Conservation (phyloP, 345 rosid genomes). For the Balakata baccata region DNA sequence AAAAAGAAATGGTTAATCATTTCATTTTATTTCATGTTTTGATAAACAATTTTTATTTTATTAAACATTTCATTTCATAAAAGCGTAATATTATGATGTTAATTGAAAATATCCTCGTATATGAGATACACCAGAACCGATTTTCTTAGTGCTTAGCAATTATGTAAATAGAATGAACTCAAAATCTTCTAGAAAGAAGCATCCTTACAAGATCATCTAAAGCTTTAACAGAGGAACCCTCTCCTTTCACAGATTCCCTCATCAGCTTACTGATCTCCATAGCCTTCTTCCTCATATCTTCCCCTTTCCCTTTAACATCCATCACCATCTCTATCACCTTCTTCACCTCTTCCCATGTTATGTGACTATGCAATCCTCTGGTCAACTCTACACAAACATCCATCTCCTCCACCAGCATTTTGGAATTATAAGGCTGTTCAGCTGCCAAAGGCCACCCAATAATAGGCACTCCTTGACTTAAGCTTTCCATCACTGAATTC, state of each 20-base stretch:
- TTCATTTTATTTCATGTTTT: too few relatives aligned
- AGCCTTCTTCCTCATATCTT: constrained; percentile 43
- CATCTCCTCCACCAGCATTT: constrained; percentile 56
- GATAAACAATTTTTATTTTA: too few relatives aligned
- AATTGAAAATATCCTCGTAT: too few relatives aligned
- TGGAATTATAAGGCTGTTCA: constrained; percentile 45
- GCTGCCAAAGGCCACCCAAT: constrained; percentile 60
- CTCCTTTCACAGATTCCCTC: constrained; percentile 25
- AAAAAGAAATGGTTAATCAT: too few relatives aligned
- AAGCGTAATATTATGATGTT: too few relatives aligned
- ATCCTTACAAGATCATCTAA: constrained; percentile 32
- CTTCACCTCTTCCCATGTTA: constrained; percentile 28
- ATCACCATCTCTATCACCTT: constrained; percentile 34
- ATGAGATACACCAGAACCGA: too few relatives aligned
- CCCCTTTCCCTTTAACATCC: too few relatives aligned
- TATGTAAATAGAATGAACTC: neutral
- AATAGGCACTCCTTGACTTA: constrained; percentile 48
- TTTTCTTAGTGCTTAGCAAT: too few relatives aligned
- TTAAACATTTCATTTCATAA: too few relatives aligned
- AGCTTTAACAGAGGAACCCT: constrained; percentile 38
- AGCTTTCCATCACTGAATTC: constrained; percentile 55
- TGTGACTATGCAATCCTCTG: constrained; percentile 26
- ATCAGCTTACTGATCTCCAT: constrained; percentile 26
- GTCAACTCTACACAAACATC: constrained; percentile 44
- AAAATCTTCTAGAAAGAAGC: neutral